Evolutionary conservation across 2,329 filamentous ascomycete genomes (phyloP).

Genomic region (Aspergillus sp.): DNA sequence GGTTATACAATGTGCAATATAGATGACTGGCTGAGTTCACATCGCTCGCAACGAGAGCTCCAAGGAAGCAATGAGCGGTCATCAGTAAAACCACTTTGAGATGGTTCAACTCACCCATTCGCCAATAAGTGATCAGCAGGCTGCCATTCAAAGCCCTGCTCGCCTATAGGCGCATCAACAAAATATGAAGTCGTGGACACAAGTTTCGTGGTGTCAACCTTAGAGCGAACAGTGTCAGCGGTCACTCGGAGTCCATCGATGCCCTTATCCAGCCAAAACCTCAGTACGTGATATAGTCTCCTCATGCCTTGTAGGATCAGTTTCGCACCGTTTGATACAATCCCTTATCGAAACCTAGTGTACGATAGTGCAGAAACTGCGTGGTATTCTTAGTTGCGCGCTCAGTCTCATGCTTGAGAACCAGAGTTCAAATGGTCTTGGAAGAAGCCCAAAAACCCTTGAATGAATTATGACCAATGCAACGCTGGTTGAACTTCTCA

Average conservation of each 20-base stretch:
- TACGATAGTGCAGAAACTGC: too few species aligned
- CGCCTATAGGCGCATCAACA: constrained; percentile 39
- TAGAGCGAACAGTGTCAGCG: neutral
- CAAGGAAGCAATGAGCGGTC: too few species aligned
- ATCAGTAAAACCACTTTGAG: too few species aligned
- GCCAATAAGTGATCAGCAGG: constrained; percentile 51
- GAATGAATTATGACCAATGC: neutral
- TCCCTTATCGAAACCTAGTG: too few species aligned
- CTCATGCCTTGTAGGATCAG: constrained; percentile 60
- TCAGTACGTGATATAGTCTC: constrained; percentile 60
- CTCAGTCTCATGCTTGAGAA: too few species aligned
- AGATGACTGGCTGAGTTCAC: too few species aligned
- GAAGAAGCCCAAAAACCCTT: too few species aligned
- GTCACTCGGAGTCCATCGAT: constrained; percentile 59
- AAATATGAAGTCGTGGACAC: constrained; percentile 53
- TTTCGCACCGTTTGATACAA: constrained; percentile 57
- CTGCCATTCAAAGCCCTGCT: constrained; percentile 40
- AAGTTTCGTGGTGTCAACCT: constrained; percentile 55
- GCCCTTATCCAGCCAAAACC: constrained; percentile 66
- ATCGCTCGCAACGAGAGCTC: too few species aligned
- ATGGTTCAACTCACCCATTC: constrained; percentile 42
- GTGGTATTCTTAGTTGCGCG: too few species aligned
- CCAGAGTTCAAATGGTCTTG: too few species aligned
- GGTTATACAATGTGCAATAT: too few species aligned
- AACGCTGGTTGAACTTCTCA: too few species aligned